These are phyloP conservation scores for Kewa caespitosa DNA, from an alignment of 179 eudicot species.

Conservation along the genomic window DNA sequence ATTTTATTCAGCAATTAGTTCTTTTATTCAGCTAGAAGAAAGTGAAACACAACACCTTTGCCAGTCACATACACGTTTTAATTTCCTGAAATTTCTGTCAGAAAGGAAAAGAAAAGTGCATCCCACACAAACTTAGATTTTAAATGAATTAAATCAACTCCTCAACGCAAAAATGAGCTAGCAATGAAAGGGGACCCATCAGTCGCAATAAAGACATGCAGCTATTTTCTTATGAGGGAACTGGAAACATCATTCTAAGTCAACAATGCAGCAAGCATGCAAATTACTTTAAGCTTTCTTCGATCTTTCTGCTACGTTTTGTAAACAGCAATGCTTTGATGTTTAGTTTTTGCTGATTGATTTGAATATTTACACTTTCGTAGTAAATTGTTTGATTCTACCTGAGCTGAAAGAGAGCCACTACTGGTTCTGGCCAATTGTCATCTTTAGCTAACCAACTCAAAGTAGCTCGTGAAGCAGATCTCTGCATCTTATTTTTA, in stretches of 20 bases:
- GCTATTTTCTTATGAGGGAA: background rate
- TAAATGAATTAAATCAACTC: background rate
- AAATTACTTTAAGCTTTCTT: background rate
- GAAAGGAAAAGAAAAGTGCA: no score
- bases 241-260: background rate
- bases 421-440: no score
- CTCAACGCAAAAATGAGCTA: background rate
- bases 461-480: no score
- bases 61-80: background rate
- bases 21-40: background rate
- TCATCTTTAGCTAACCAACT: no score
- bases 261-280: no score
- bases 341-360: no score
- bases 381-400: no score
- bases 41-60: background rate
- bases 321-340: background rate
- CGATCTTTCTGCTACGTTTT: background rate
- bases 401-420: no score
- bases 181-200: background rate
- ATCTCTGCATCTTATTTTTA: background rate
- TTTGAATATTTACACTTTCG: no score
- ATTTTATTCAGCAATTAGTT: slow-evolving; percentile 1
- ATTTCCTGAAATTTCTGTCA: background rate
- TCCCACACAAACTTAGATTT: no score
- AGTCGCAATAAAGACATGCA: background rate